These are phyloP conservation scores for Malus hybrid DNA, from an alignment of 331 rosid genomes.

Conservation along the genomic window DNA sequence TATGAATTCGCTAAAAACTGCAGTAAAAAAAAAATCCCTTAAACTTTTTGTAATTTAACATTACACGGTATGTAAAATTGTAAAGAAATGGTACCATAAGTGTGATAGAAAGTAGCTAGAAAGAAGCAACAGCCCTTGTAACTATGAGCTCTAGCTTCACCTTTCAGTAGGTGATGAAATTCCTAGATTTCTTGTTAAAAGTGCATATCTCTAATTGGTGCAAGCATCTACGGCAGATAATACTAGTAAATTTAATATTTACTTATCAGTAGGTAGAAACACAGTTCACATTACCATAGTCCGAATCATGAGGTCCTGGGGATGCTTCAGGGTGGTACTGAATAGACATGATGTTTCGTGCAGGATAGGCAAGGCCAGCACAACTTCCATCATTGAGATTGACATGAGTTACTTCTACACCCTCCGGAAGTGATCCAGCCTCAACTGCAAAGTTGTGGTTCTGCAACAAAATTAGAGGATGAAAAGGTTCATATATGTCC, in stretches of 20 bases:
- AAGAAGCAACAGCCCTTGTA: not conserved
- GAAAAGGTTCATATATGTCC: too few relatives aligned
- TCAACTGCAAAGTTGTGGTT: slow-evolving; percentile 87
- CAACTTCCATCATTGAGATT: slow-evolving; percentile 83
- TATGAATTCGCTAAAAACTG: slow-evolving; percentile 69
- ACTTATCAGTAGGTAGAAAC: not conserved
- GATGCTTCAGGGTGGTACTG: slow-evolving; percentile 26
- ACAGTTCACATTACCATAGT: slow-evolving; percentile 41
- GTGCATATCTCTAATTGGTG: not conserved
- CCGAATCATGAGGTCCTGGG: slow-evolving; percentile 96
- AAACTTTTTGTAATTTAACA: not conserved
- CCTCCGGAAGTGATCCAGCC: slow-evolving; percentile 64
- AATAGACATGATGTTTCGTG: slow-evolving; percentile 64
- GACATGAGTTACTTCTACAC: slow-evolving; percentile 75
- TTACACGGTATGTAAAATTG: not conserved
- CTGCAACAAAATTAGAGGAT: slow-evolving; percentile 32
- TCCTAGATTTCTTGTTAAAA: not conserved
- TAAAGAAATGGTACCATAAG: not conserved
- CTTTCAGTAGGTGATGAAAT: not conserved
- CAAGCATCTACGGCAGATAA: not conserved
- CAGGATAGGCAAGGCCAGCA: slow-evolving; percentile 81
- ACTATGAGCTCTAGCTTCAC: not conserved
- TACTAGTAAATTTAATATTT: not conserved
- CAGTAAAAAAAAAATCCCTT: slow-evolving; percentile 4
- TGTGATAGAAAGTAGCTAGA: not conserved